Base-by-base conservation (phyloP, 768 basidiomycete species). In the Kwoniella newhampshirensis region DNA sequence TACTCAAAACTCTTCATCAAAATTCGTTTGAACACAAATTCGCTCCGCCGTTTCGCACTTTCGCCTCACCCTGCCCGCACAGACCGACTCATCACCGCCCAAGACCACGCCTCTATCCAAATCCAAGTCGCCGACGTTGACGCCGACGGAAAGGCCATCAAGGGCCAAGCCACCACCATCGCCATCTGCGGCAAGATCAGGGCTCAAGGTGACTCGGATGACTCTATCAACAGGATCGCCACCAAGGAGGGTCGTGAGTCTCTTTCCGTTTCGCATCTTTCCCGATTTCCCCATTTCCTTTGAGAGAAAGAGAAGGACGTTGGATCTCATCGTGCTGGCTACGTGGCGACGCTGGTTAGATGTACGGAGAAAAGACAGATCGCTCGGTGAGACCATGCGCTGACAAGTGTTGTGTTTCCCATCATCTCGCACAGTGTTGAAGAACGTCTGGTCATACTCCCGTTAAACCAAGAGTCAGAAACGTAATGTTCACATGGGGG, bases 91-190 rank as follows among this genome's bases (percentile, higher is more conserved):
- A 97, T 99, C 81, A 97, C 88, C 64, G 89, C 94, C 70, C 98
- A 98, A 82, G 96, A 99, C 81, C 91, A 98, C 77, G 94, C 96
- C 32, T 96, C 93, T 28, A 92, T 99, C 75, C 96, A 99, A 78
- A 86, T 99, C 78, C 88, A 86, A 79, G 82, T 99, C 69, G 88
- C 83, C 59, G 94, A 98, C 73, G 96, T 99, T 73, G 93, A 98
- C 75, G 69, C 75, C 56, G 84, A 87, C 51, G 93, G 92, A 76
- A 71, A 74, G 55, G 75, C 75, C 66, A 67, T 77, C 68, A 77
- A 77, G 70, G 69, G 66, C 55, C 59, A 60, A 52, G 67, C 67
- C 59, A 92, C 91, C 58, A 89, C 91, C 56, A 96, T 97, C 75
- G 96, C 93, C 41, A 86, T 99, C 54, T 91, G 86, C 77, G 96